Evolutionary conservation across 768 basidiomycete genomes (phyloP), one percentile per base, ranked within the genome.

Genomic region (Rickenella mellea): DNA sequence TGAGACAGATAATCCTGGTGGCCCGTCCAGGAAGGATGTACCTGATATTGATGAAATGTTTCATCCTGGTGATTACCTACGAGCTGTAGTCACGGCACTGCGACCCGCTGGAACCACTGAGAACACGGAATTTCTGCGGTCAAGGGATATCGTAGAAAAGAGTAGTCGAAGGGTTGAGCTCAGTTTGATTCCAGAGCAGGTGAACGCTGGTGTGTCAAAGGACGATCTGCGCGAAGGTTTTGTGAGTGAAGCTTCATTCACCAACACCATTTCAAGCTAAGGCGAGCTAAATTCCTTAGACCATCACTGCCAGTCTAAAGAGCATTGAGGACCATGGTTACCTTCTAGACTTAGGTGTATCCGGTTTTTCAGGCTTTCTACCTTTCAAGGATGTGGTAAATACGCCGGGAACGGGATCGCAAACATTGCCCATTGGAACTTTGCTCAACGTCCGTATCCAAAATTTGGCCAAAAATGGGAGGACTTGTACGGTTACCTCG

Each of bases 271-370:
- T 21, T 56, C 29, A 21, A 26, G 30, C 33, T 4, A 45, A 22
- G 40, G 41, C 30, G 43, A 33, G 44, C 32, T 41, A 35, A 15
- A 15, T 60, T 40, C 41, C 44, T 11, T 54, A 93, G 90, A 79
- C 78, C 17, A 54, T 96, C 33, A 74, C 81, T 0, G 86, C 78
- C 10, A 76, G 81, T 26, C 70, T 94, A 39, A 80, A 80, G 61
- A 88, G 83, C 52, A 66, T 86, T 14, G 96, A 99, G 64, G 96
- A 98, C 54, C 89, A 96, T 58, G 93, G 96, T 1, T 97, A 94
- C 63, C 75, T 83, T 43, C 69, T 99, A 6, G 88, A 92, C 49
- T 65, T 96, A 28, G 94, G 92, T 2, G 54, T 96, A 14, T 59
- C 77, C 8, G 80, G 73, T n/a, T 60, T 87, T 26, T 76, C 87